Conservation (phyloP, 2,329 filamentous ascomycete species). For the Cytospora mali region DNA sequence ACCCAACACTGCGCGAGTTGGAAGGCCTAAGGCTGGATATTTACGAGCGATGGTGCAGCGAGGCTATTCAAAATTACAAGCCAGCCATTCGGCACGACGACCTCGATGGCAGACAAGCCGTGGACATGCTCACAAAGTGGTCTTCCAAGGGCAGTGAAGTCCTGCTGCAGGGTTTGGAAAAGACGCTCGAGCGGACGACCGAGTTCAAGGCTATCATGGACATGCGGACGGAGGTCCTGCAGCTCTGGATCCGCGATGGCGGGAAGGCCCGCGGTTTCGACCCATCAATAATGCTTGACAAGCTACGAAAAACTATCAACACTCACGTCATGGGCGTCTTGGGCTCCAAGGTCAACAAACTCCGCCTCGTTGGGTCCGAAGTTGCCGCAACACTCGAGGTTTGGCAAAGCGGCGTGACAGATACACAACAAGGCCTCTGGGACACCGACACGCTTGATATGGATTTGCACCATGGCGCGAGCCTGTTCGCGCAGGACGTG, state of each 20-base stretch:
- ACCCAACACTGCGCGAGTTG: conserved; percentile 65
- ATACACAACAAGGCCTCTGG: conserved; percentile 66
- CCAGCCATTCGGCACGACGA: conserved; percentile 87
- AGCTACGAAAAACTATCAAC: conserved; percentile 70
- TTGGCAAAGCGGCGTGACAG: conserved; percentile 60
- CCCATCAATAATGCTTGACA: conserved; percentile 67
- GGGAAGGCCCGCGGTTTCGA: conserved; percentile 67
- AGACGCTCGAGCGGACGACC: conserved; percentile 59
- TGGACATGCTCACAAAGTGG: conserved; percentile 66
- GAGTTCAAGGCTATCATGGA: conserved; percentile 72
- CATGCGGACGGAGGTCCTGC: conserved; percentile 69
- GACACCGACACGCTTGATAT: conserved; percentile 62
- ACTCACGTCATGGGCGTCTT: conserved; percentile 66
- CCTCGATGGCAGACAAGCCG: conserved; percentile 61
- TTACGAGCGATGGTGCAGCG: conserved; percentile 76
- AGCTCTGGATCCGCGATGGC: conserved; percentile 74
- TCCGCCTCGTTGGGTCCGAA: conserved; percentile 66
- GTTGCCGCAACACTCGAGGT: conserved; percentile 62
- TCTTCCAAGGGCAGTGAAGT: conserved; percentile 61
- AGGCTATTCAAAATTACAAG: conserved; percentile 82
- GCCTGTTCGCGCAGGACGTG: conserved; percentile 69
- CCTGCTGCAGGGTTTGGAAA: conserved; percentile 63
- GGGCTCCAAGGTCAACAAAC: conserved; percentile 62
- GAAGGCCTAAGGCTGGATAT: conserved; percentile 77
- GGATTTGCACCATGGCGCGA: conserved; percentile 67